Percentiles rank a stretch among this genome's conserved stretches.
phyloP scores from a whole-genome alignment of 495 filamentous ascomycete species.

The Penicillium cataractarum region DNA sequence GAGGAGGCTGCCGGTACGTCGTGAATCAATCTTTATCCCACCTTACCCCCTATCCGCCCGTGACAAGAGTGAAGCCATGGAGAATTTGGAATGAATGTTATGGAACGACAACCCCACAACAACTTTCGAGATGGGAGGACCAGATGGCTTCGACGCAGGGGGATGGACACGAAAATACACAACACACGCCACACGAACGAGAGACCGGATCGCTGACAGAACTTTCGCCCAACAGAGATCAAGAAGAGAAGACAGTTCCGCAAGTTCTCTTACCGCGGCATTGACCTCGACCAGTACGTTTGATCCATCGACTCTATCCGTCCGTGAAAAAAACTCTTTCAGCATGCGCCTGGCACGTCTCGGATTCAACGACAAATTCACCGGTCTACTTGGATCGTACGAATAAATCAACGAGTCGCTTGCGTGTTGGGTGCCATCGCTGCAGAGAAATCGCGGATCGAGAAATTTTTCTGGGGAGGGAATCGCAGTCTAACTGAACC shows the following conservation, averaged over 20 bases:
- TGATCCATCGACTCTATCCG: slow-evolving; percentile 34
- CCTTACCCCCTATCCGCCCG: slow-evolving; percentile 10
- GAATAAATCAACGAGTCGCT: slow-evolving; percentile 5
- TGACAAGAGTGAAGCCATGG: slow-evolving; percentile 9
- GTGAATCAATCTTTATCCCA: slow-evolving; percentile 21
- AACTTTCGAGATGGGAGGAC: slow-evolving; percentile 11
- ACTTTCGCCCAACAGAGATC: slow-evolving; percentile 64
- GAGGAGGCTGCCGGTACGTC: slow-evolving; percentile 89
- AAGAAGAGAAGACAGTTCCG: slow-evolving; percentile 99
- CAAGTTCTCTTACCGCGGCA: slow-evolving; percentile 99
- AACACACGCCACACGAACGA: slow-evolving; percentile 12
- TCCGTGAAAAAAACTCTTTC: slow-evolving; percentile 42
- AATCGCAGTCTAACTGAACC: slow-evolving; percentile 27
- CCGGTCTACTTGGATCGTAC: not conserved
- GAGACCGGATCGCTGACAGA: slow-evolving; percentile 46
- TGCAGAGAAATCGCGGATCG: not conserved
- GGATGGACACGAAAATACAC: slow-evolving; percentile 29
- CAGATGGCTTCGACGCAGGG: slow-evolving; percentile 26
- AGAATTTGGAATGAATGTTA: not conserved
- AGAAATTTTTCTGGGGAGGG: slow-evolving; percentile 13
- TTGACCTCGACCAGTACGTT: slow-evolving; percentile 97
- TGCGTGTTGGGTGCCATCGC: slow-evolving; percentile 6
- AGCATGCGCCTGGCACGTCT: slow-evolving; percentile 12
- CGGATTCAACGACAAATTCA: slow-evolving; percentile 50
- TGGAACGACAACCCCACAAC: slow-evolving; percentile 3